Evolutionary conservation across 768 basidiomycete species (phyloP).

Genomic region (Rhizopogon vesiculosus): DNA sequence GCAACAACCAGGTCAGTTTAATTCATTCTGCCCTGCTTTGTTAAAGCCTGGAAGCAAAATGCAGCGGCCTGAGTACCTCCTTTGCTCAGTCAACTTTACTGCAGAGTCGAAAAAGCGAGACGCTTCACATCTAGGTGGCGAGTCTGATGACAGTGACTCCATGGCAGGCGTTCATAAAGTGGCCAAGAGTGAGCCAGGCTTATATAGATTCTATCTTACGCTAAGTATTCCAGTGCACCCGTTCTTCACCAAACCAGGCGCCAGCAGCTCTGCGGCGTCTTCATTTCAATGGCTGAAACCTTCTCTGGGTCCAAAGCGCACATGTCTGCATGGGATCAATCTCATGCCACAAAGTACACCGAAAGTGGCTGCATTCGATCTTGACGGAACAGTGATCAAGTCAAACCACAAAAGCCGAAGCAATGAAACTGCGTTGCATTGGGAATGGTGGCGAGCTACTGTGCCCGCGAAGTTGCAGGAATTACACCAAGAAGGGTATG

Average conservation of each 20-base stretch:
- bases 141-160: conserved; percentile 4
- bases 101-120: conserved; percentile 13
- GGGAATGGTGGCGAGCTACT: conserved; percentile 64
- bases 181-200: conserved; percentile 18
- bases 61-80: background rate
- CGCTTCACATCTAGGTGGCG: conserved; percentile 7
- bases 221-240: conserved; percentile 32
- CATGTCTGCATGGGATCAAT: conserved; percentile 31
- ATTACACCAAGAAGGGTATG: conserved; percentile 57
- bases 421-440: conserved; percentile 31
- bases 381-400: conserved; percentile 86
- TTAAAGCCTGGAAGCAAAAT: background rate
- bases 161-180: conserved; percentile 16
- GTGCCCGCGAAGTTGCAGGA: conserved; percentile 64
- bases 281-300: conserved; percentile 30
- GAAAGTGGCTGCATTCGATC: conserved; percentile 79
- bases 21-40: background rate
- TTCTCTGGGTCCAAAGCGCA: conserved; percentile 28
- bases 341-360: conserved; percentile 28
- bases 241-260: conserved; percentile 31
- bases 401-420: conserved; percentile 25
- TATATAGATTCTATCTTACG: background rate
- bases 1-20: background rate
- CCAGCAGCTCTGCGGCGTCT: conserved; percentile 1
- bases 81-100: background rate